Evolutionary conservation across 2,329 filamentous ascomycete species (phyloP).

Genomic region (Chalaropsis ovoidea): DNA sequence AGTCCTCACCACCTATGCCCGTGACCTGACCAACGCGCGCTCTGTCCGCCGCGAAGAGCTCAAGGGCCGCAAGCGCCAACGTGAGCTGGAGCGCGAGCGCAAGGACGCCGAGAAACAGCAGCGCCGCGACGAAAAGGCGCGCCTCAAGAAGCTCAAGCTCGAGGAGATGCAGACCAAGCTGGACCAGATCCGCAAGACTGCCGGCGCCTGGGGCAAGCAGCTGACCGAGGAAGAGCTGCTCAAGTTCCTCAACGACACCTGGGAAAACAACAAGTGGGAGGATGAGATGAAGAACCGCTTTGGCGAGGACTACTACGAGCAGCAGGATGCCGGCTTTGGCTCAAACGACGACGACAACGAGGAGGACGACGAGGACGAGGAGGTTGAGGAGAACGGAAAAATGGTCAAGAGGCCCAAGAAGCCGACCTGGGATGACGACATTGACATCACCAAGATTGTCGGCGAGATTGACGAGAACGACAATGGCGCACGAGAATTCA

Average conservation of each 20-base stretch:
- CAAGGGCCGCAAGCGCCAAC: conserved; percentile 63
- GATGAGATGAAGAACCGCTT: conserved; percentile 80
- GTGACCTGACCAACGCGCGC: conserved; percentile 70
- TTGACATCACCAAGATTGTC: conserved; percentile 86
- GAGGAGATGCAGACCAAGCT: conserved; percentile 85
- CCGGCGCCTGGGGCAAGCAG: conserved; percentile 60
- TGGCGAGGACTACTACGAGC: conserved; percentile 80
- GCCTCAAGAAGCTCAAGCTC: conserved; percentile 76
- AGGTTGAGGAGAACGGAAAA: conserved; percentile 43
- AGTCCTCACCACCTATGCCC: conserved; percentile 74
- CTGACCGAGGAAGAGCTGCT: conserved; percentile 70
- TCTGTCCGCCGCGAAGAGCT: conserved; percentile 79
- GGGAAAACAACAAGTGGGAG: conserved; percentile 85
- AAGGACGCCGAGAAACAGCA: conserved; percentile 70
- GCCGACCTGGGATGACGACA: conserved; percentile 91
- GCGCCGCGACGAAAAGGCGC: conserved; percentile 68
- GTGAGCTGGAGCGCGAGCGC: conserved; percentile 66
- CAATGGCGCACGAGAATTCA: conserved; percentile 37
- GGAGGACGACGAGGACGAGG: conserved; percentile 48
- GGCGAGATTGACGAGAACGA: conserved; percentile 70
- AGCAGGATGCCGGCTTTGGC: conserved; percentile 55
- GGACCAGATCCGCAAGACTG: conserved; percentile 77
- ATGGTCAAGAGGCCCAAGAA: conserved; percentile 55
- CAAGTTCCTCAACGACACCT: conserved; percentile 73
- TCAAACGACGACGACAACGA: conserved; percentile 57